Conservation (phyloP, 2,329 filamentous ascomycete species). For the Fusarium euwallaceae region DNA sequence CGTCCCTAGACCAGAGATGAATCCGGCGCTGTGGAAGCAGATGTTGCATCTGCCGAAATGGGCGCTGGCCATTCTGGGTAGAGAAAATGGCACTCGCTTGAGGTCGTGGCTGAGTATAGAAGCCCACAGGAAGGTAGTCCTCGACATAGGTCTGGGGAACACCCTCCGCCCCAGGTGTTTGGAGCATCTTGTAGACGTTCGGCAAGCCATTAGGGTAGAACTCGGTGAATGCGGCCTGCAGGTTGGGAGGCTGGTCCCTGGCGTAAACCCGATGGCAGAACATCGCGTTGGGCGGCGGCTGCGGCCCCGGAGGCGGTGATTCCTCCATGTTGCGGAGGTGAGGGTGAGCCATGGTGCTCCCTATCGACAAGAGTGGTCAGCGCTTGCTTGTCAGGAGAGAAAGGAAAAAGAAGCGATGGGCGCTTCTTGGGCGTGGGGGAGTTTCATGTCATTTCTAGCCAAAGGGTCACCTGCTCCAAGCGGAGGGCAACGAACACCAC, state of each 20-base stretch:
- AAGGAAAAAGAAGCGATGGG: background rate
- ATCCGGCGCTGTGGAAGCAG: conserved; percentile 47
- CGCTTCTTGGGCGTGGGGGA: background rate
- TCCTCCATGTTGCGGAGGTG: conserved; percentile 14
- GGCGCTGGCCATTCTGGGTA: conserved; percentile 48
- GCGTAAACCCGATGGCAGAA: conserved; percentile 40
- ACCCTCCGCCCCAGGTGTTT: conserved; percentile 40
- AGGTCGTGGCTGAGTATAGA: conserved; percentile 53
- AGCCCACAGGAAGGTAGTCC: conserved; percentile 52
- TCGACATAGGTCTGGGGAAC: conserved; percentile 52
- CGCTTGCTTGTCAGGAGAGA: background rate
- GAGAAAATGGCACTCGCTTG: conserved; percentile 56
- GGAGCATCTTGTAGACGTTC: conserved; percentile 51
- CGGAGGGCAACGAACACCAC: background rate
- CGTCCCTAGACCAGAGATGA: conserved; percentile 55
- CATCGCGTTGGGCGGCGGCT: conserved; percentile 29
- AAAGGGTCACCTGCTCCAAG: background rate
- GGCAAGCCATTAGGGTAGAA: conserved; percentile 56
- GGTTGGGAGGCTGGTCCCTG: conserved; percentile 39
- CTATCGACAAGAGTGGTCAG: conserved; percentile 24
- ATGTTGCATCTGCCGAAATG: conserved; percentile 48
- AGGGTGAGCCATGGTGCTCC: conserved; percentile 33
- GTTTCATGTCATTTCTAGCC: background rate
- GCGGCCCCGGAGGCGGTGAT: conserved; percentile 20
- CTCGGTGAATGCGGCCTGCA: conserved; percentile 45